Evolutionary conservation across 345 rosid species (phyloP).

Genomic region (Isatis tinctoria): DNA sequence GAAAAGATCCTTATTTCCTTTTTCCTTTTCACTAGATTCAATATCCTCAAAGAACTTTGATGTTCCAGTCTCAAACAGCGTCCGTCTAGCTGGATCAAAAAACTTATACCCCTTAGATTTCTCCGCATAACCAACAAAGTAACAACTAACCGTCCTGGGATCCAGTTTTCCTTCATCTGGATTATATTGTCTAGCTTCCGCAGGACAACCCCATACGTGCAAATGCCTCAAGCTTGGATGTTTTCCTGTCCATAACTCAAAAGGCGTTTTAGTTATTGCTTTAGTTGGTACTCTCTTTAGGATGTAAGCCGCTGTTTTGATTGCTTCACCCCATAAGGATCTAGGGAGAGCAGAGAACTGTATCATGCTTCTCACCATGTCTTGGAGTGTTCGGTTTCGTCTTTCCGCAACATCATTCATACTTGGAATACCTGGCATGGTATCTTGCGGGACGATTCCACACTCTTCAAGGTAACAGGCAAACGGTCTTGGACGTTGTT

Average conservation of each 20-base stretch:
- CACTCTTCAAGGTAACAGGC: neutral
- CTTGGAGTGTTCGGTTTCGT: neutral
- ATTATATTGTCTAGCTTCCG: too few relatives aligned
- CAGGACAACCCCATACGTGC: neutral
- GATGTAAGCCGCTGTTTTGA: neutral
- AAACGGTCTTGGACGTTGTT: too few relatives aligned
- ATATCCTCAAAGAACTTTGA: too few relatives aligned
- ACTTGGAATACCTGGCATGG: neutral
- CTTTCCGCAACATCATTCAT: neutral
- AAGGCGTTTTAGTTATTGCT: neutral
- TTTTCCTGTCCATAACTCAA: neutral
- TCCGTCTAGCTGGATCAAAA: too few relatives aligned
- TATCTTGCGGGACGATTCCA: neutral
- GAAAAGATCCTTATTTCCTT: too few relatives aligned
- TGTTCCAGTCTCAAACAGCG: too few relatives aligned
- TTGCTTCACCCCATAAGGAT: neutral
- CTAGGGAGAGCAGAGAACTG: neutral
- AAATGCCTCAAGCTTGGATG: neutral
- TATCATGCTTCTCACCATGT: neutral
- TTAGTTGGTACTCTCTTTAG: neutral
- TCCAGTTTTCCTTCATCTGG: too few relatives aligned
- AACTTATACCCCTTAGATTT: too few relatives aligned
- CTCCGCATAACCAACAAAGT: too few relatives aligned
- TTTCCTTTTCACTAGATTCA: too few relatives aligned
- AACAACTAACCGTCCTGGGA: too few relatives aligned